Percentiles rank a stretch among this genome's conserved stretches.
Conservation (phyloP, 176 grass and related monocot genomes). For the Oryza officinalis region DNA sequence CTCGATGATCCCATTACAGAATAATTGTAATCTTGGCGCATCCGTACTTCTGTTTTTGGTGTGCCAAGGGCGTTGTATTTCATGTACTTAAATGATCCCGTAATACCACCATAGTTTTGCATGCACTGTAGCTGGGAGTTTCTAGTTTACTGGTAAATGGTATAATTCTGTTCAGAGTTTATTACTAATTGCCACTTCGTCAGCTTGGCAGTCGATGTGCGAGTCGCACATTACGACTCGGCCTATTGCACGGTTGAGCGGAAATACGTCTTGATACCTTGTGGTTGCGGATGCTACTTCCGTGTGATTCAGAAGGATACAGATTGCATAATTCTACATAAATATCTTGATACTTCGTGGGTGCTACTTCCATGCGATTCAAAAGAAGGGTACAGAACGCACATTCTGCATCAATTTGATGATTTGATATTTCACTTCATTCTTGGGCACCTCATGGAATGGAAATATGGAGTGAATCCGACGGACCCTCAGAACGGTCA, state of each 20-base stretch:
- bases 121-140: background rate
- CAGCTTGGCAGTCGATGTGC: background rate
- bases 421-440: background rate
- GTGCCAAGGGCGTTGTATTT: conserved; percentile 39
- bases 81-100: conserved; percentile 24
- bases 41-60: conserved; percentile 41
- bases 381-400: background rate
- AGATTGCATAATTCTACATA: too few relatives aligned
- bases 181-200: too few relatives aligned
- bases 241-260: background rate
- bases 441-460: background rate
- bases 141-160: too few relatives aligned
- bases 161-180: too few relatives aligned
- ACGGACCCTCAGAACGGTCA: background rate
- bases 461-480: background rate
- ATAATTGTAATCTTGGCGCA: conserved; percentile 53
- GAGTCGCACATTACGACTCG: background rate
- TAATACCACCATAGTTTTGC: conserved; percentile 6
- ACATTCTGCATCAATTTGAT: background rate
- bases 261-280: too few relatives aligned
- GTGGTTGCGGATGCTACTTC: too few relatives aligned
- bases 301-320: too few relatives aligned
- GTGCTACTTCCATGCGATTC: background rate
- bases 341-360: background rate
- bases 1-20: conserved; percentile 35